Conservation (phyloP, 2,329 filamentous ascomycete genomes). For the Scorias spongiosa region DNA sequence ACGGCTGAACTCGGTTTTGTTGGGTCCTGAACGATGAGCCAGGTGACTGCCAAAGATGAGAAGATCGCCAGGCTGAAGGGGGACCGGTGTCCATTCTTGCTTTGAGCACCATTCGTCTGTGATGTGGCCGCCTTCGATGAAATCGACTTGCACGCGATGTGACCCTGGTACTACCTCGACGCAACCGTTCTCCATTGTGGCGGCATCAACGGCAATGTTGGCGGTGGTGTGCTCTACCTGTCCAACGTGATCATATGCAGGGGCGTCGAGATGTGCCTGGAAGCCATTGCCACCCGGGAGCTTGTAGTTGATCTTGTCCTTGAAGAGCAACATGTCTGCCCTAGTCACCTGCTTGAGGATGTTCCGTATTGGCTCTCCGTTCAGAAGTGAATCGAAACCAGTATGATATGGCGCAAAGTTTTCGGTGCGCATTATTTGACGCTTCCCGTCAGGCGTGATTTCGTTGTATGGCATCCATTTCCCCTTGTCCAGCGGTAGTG, state of each 20-base stretch:
- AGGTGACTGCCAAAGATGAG: conserved; percentile 27
- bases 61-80: conserved; percentile 22
- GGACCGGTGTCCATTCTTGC: conserved; percentile 22
- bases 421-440: conserved; percentile 14
- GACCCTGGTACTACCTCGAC: conserved; percentile 27
- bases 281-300: conserved; percentile 27
- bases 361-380: conserved; percentile 17
- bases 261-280: conserved; percentile 26
- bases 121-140: conserved; percentile 21
- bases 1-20: conserved; percentile 21
- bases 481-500: conserved; percentile 9
- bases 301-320: conserved; percentile 31
- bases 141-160: conserved; percentile 21
- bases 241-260: conserved; percentile 28
- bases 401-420: conserved; percentile 14
- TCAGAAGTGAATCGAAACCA: conserved; percentile 22
- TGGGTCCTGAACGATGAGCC: conserved; percentile 24
- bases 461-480: conserved; percentile 18
- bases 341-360: conserved; percentile 21
- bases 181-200: conserved; percentile 23
- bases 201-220: conserved; percentile 24
- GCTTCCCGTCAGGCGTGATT: conserved; percentile 8
- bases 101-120: conserved; percentile 20
- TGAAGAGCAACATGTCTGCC: conserved; percentile 28
- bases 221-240: conserved; percentile 27